Conservation (phyloP, 768 basidiomycete genomes). For the Lentinula detonsa region DNA sequence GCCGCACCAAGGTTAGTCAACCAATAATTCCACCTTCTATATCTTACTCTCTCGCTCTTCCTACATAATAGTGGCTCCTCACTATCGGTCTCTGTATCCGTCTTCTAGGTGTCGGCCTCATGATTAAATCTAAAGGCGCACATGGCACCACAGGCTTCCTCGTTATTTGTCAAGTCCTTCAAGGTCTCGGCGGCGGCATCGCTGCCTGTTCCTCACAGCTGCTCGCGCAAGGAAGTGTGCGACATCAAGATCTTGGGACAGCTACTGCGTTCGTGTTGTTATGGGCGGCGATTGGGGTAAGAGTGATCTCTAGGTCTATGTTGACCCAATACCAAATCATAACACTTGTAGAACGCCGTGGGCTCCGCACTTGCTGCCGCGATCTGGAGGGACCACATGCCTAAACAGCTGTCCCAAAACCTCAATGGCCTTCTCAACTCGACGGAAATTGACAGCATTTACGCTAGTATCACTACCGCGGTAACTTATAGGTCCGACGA, state of each 20-base stretch:
- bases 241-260: conserved; percentile 42
- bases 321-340: not conserved
- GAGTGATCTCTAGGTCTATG: conserved; percentile 11
- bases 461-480: conserved; percentile 37
- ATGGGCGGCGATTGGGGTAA: conserved; percentile 41
- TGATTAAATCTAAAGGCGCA: conserved; percentile 45
- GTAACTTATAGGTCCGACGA: conserved; percentile 26
- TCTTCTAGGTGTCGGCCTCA: conserved; percentile 38
- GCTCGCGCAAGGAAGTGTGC: conserved; percentile 40
- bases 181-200: conserved; percentile 50
- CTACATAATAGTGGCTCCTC: conserved; percentile 22
- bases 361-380: conserved; percentile 25
- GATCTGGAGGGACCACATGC: conserved; percentile 46
- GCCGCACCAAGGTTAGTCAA: conserved; percentile 34
- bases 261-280: conserved; percentile 42
- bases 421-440: conserved; percentile 30
- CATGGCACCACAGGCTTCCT: conserved; percentile 27
- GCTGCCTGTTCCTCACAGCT: conserved; percentile 35
- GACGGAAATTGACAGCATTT: conserved; percentile 26
- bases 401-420: conserved; percentile 33
- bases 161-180: conserved; percentile 44
- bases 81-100: conserved; percentile 39
- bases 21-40: not conserved
- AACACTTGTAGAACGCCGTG: not conserved
- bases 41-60: not conserved